Conservation (phyloP, 345 rosid species). For the Erucastrum elatum region DNA sequence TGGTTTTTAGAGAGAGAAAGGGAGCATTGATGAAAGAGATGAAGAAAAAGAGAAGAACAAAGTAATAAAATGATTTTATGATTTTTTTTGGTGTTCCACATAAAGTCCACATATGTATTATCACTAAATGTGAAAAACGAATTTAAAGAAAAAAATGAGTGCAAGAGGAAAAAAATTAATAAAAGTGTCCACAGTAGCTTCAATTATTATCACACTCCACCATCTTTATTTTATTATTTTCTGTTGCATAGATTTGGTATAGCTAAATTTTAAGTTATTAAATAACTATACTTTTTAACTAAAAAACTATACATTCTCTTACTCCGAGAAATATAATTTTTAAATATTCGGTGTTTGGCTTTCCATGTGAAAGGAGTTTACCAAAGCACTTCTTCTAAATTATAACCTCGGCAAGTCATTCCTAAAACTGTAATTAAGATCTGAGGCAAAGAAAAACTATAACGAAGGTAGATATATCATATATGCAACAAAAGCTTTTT, state of each 20-base stretch:
- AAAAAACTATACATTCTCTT: conserved; percentile 7
- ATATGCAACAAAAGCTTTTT: background rate
- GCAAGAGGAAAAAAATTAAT: conserved; percentile 18
- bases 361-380: background rate
- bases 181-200: conserved; percentile 40
- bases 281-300: background rate
- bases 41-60: conserved; percentile 20
- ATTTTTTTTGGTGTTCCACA: conserved; percentile 29
- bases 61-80: conserved; percentile 15
- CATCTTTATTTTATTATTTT: conserved; percentile 28
- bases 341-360: background rate
- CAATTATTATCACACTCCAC: conserved; percentile 43
- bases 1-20: conserved; percentile 40
- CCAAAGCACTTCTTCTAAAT: conserved; percentile 1
- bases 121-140: conserved; percentile 27
- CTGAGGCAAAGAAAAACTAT: background rate
- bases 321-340: background rate
- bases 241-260: conserved; percentile 13
- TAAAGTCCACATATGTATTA: conserved; percentile 42
- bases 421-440: background rate
- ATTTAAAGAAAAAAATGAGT: conserved; percentile 16
- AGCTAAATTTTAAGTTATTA: background rate
- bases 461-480: background rate
- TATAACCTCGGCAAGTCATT: background rate
- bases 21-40: conserved; percentile 30